Conservation (phyloP, 352 stramenopile species). For the Pythium sukuiense region DNA sequence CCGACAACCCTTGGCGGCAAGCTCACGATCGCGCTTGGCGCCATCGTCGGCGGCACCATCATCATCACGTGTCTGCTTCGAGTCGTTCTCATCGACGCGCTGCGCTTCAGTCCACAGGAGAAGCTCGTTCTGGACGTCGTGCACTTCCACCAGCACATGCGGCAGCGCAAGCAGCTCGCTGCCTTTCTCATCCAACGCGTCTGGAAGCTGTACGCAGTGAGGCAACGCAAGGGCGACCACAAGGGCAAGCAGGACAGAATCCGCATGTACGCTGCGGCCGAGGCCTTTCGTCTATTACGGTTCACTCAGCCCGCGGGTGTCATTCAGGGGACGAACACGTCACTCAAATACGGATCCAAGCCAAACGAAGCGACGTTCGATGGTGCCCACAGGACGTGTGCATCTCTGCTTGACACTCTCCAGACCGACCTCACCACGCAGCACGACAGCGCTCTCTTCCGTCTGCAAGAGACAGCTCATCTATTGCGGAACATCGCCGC, state of each 20-base stretch:
- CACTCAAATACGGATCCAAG: not conserved
- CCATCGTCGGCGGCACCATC: conserved; percentile 56
- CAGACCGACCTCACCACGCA: conserved; percentile 10
- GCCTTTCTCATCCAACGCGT: conserved; percentile 50
- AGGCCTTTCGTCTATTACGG: conserved; percentile 47
- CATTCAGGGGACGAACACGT: not conserved
- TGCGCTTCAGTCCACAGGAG: conserved; percentile 55
- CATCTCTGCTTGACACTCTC: conserved; percentile 15
- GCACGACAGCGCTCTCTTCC: not conserved
- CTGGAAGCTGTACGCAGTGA: conserved; percentile 35
- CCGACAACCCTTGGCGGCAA: conserved; percentile 54
- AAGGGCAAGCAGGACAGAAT: conserved; percentile 32
- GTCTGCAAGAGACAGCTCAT: conserved; percentile 27
- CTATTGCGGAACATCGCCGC: conserved; percentile 46
- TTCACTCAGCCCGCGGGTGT: conserved; percentile 35
- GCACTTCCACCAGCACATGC: conserved; percentile 52
- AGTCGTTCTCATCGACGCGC: conserved; percentile 58
- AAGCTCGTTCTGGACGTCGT: conserved; percentile 61
- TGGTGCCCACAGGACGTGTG: conserved; percentile 20
- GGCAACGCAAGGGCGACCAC: not conserved
- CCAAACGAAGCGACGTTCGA: conserved; percentile 1
- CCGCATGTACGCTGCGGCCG: conserved; percentile 45
- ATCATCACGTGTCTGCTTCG: conserved; percentile 57
- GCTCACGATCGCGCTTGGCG: conserved; percentile 52
- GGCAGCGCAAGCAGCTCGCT: conserved; percentile 38